Conservation (phyloP, 257 asterid species). For the Avicennia marina region DNA sequence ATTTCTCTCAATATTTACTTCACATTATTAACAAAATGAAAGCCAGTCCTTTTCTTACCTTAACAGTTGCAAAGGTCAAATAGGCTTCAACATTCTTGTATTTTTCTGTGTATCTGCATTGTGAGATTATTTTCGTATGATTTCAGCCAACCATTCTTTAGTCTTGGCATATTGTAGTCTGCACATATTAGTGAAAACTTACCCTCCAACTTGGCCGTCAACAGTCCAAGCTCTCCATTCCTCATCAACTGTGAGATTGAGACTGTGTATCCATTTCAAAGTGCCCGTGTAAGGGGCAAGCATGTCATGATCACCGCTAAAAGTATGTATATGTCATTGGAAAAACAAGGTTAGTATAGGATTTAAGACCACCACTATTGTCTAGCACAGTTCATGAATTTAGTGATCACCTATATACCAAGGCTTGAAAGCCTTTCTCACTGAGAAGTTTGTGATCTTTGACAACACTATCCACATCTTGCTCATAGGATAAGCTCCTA, state of each 20-base stretch:
- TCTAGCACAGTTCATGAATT: no score
- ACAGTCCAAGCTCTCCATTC: constrained; percentile 45
- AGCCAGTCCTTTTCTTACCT: constrained; percentile 21
- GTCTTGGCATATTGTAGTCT: no score
- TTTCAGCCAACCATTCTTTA: no score
- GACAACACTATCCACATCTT: constrained; percentile 16
- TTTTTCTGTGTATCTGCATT: constrained; percentile 30
- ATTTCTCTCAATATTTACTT: no score
- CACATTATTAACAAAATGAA: no score
- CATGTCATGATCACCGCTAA: constrained; percentile 52
- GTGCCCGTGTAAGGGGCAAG: constrained; percentile 30
- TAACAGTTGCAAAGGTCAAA: constrained; percentile 41
- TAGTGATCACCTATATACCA: constrained; percentile 49
- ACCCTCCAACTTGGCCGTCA: constrained; percentile 49
- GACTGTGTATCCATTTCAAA: constrained; percentile 30
- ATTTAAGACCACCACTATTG: no score
- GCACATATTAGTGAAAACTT: neutral
- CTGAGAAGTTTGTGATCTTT: constrained; percentile 22
- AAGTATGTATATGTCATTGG: no score
- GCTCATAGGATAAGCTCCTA: constrained; percentile 7
- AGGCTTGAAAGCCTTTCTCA: constrained; percentile 34
- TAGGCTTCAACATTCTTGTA: constrained; percentile 17
- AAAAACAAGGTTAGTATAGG: no score
- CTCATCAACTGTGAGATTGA: constrained; percentile 30
- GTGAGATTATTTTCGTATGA: neutral